Conservation (phyloP, 306 rosid genomes). For the Alnus glutinosa region DNA sequence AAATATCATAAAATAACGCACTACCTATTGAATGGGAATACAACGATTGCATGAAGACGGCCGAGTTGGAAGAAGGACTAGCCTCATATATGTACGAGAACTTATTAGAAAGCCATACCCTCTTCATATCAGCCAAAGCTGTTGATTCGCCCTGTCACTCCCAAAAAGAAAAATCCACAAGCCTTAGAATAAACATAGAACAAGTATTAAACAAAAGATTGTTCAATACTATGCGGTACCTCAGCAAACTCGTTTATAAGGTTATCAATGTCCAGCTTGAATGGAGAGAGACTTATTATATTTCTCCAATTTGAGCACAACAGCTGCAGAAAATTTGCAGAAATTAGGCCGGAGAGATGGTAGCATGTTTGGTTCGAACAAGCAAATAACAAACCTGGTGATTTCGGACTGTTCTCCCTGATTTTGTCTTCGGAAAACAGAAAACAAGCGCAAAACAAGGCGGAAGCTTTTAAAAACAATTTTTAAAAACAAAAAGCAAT, state of each 20-base stretch:
- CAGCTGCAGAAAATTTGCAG: neutral
- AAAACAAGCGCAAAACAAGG: too few relatives aligned
- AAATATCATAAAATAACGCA: too few relatives aligned
- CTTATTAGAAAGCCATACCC: constrained; percentile 72
- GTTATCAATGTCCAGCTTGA: constrained; percentile 74
- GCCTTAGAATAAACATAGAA: neutral
- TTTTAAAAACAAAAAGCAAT: too few relatives aligned
- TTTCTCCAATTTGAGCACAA: neutral
- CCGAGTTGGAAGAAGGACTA: constrained; percentile 63
- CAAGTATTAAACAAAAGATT: neutral
- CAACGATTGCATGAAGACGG: constrained; percentile 86
- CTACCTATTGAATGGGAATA: constrained; percentile 80
- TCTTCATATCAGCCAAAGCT: constrained; percentile 69
- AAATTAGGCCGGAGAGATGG: too few relatives aligned
- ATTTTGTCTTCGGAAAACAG: too few relatives aligned
- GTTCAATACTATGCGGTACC: constrained; percentile 33
- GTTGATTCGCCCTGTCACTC: constrained; percentile 53
- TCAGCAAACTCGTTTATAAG: constrained; percentile 60
- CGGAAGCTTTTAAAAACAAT: too few relatives aligned
- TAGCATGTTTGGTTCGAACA: too few relatives aligned
- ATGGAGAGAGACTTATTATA: constrained; percentile 46
- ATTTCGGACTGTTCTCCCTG: too few relatives aligned
- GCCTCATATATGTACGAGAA: constrained; percentile 84
- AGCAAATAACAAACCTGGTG: too few relatives aligned
- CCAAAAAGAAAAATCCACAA: constrained; percentile 22